Percentiles rank a stretch among this genome's conserved stretches.
phyloP scores from a whole-genome alignment of 2,329 filamentous ascomycete species.

The Penicillium sp. region DNA sequence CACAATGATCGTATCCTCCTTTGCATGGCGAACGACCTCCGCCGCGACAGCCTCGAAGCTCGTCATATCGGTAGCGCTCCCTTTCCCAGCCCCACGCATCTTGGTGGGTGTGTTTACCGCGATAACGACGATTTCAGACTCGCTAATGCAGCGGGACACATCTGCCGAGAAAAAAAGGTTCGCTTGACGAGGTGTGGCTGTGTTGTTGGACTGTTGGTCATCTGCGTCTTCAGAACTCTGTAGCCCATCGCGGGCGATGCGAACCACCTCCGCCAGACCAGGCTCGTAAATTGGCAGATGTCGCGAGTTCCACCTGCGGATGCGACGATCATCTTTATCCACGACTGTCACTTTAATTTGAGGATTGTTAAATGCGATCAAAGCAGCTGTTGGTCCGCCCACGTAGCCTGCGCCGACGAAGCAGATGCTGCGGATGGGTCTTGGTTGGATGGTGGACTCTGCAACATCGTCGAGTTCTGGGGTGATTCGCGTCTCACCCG shows the following conservation, averaged over 20 bases:
- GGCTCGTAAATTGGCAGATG: conserved; percentile 25
- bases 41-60: conserved; percentile 64
- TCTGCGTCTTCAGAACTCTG: neutral
- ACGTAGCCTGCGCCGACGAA: conserved; percentile 25
- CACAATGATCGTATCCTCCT: conserved; percentile 64
- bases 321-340: conserved; percentile 21
- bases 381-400: conserved; percentile 21
- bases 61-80: conserved; percentile 64
- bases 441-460: neutral
- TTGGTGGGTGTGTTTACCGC: conserved; percentile 77
- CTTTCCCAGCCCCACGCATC: conserved; percentile 60
- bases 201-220: neutral
- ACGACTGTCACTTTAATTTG: conserved; percentile 25
- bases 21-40: conserved; percentile 61
- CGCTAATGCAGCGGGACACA: conserved; percentile 54
- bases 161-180: conserved; percentile 71
- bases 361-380: conserved; percentile 26
- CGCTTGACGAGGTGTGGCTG: conserved; percentile 26
- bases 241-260: conserved; percentile 11
- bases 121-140: conserved; percentile 68
- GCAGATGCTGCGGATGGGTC: conserved; percentile 18
- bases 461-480: conserved; percentile 1
- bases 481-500: neutral
- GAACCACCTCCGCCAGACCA: conserved; percentile 19
- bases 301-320: conserved; percentile 26